Evolutionary conservation across 2,329 filamentous ascomycete species (phyloP).

Genomic region (Sporothrix sp.): DNA sequence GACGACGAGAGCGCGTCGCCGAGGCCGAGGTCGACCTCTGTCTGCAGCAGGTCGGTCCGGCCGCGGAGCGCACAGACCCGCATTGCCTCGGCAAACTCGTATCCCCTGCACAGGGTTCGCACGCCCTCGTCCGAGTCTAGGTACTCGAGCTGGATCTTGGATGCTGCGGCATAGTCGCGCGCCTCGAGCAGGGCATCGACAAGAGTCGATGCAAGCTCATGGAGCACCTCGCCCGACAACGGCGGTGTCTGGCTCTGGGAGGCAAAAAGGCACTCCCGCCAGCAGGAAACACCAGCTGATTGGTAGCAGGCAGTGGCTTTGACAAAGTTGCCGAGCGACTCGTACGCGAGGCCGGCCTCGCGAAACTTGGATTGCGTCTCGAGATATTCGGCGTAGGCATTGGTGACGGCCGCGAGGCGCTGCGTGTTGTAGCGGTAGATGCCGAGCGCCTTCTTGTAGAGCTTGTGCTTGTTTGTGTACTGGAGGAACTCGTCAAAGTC

Average conservation of each 20-base stretch:
- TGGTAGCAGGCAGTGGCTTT: constrained; percentile 77
- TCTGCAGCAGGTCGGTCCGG: constrained; percentile 51
- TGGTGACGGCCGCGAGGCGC: constrained; percentile 58
- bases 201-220: constrained; percentile 60
- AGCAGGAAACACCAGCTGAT: constrained; percentile 63
- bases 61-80: constrained; percentile 57
- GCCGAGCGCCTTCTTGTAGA: constrained; percentile 68
- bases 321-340: constrained; percentile 66
- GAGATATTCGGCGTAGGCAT: constrained; percentile 70
- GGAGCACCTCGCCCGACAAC: constrained; percentile 40
- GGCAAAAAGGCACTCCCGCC: constrained; percentile 81
- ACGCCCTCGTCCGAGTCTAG: constrained; percentile 65
- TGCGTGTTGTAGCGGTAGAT: constrained; percentile 74
- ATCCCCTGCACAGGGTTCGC: constrained; percentile 74
- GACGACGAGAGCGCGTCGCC: constrained; percentile 70
- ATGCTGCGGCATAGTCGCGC: constrained; percentile 74
- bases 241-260: constrained; percentile 51
- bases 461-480: constrained; percentile 68
- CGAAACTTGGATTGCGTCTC: constrained; percentile 65
- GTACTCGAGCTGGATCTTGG: constrained; percentile 73
- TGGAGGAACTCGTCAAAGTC: constrained; percentile 67
- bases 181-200: constrained; percentile 71
- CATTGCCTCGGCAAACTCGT: constrained; percentile 80
- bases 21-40: constrained; percentile 67
- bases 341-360: constrained; percentile 84